Conservation (phyloP, 2,329 filamentous ascomycete species). For the Fusarium mangiferae region DNA sequence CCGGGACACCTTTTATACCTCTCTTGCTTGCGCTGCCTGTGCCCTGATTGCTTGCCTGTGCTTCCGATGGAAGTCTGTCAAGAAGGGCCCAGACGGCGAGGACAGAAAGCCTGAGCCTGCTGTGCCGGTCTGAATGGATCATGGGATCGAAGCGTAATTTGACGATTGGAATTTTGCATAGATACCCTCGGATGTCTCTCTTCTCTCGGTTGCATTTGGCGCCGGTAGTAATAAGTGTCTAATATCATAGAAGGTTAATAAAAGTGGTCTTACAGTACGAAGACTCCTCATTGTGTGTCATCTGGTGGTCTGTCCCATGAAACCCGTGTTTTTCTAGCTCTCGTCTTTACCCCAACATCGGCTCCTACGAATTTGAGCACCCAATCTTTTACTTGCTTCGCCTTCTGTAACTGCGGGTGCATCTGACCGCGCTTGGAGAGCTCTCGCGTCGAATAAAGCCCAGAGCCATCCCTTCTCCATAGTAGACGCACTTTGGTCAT, state of each 20-base stretch:
- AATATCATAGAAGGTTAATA: constrained; percentile 14
- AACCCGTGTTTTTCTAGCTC: constrained; percentile 19
- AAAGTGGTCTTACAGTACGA: neutral
- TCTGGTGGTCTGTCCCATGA: constrained; percentile 56
- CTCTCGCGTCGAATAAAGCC: constrained; percentile 66
- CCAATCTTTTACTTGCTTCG: constrained; percentile 78
- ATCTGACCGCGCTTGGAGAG: constrained; percentile 50
- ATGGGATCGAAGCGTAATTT: neutral
- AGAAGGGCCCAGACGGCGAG: constrained; percentile 51
- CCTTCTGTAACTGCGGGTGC: constrained; percentile 69
- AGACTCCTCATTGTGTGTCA: constrained; percentile 50
- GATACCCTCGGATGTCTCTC: constrained; percentile 42
- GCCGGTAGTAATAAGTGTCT: constrained; percentile 20
- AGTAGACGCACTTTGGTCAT: constrained; percentile 77
- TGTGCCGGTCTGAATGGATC: constrained; percentile 34
- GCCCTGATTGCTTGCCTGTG: constrained; percentile 58
- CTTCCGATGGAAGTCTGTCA: constrained; percentile 65
- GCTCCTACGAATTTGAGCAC: constrained; percentile 73
- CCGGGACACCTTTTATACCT: constrained; percentile 63
- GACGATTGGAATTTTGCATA: constrained; percentile 36
- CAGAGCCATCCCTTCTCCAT: constrained; percentile 61
- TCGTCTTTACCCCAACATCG: constrained; percentile 38
- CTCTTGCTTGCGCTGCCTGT: constrained; percentile 57
- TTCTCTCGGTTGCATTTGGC: constrained; percentile 29
- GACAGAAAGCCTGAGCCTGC: constrained; percentile 43